A percentile compares a stretch with the other conserved stretches of the same genome.
Evolutionary conservation across 2,329 filamentous ascomycete species (phyloP).

Genomic region (Sphaerostilbella broomeana): DNA sequence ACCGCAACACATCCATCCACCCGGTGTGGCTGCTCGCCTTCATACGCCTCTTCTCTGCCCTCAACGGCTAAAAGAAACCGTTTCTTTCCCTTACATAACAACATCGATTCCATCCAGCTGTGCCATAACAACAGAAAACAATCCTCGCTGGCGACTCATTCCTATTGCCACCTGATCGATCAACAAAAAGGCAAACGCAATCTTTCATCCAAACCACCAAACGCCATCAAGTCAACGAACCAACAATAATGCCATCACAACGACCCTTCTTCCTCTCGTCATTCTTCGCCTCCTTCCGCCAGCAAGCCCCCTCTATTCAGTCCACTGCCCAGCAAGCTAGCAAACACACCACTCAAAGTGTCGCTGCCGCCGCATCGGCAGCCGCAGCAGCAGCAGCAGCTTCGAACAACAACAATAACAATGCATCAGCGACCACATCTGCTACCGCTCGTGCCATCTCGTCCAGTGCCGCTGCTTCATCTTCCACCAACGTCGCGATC

Average conservation of each 20-base stretch:
- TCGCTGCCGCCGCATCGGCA: constrained; percentile 22
- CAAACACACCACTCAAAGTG: constrained; percentile 28
- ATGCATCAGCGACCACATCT: constrained; percentile 17
- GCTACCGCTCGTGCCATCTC: constrained; percentile 19
- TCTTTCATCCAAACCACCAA: too few species aligned
- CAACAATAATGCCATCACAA: constrained; percentile 41
- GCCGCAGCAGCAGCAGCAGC: constrained; percentile 23
- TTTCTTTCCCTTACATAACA: too few species aligned
- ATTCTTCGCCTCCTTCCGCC: constrained; percentile 50
- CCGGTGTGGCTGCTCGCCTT: too few species aligned
- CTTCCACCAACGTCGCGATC: constrained; percentile 23
- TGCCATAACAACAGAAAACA: too few species aligned
- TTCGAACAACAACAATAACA: too few species aligned
- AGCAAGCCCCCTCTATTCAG: constrained; percentile 34
- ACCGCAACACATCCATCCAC: constrained; percentile 11
- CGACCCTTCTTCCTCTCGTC: constrained; percentile 51
- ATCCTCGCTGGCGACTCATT: too few species aligned
- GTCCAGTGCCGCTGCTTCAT: constrained; percentile 18
- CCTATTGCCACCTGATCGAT: too few species aligned
- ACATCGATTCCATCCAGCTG: too few species aligned
- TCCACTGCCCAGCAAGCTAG: constrained; percentile 28
- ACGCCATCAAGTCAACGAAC: constrained; percentile 1
- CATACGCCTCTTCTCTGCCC: neutral
- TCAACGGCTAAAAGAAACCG: too few species aligned
- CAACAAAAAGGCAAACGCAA: too few species aligned